These are phyloP conservation scores for Leishmania turanica DNA, from an alignment of 208 protist species.

Conservation along the genomic window DNA sequence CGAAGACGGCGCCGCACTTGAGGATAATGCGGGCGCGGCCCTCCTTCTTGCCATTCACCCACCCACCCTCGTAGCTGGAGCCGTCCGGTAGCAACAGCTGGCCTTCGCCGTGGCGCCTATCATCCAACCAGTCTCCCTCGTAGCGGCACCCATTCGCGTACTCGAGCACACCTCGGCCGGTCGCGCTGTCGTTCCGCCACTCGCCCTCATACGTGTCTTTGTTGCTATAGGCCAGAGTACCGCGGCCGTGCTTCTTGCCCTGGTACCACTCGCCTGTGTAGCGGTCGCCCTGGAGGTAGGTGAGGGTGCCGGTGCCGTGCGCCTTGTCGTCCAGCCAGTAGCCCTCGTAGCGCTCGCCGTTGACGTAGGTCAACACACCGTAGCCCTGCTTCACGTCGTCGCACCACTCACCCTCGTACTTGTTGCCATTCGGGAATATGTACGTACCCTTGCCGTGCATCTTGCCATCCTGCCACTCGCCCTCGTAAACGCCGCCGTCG, in stretches of 20 bases:
- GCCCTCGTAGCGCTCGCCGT: conserved; percentile 89
- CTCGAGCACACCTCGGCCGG: conserved; percentile 82
- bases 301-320: conserved; percentile 88
- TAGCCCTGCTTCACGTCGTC: conserved; percentile 94
- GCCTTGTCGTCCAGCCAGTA: conserved; percentile 92
- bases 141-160: conserved; percentile 93
- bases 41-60: conserved; percentile 89
- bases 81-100: conserved; percentile 81
- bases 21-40: conserved; percentile 90
- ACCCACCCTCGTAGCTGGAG: conserved; percentile 88
- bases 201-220: conserved; percentile 92
- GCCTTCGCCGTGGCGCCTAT: conserved; percentile 85
- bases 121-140: conserved; percentile 88
- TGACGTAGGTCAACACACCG: conserved; percentile 88
- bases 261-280: conserved; percentile 93
- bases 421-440: conserved; percentile 95
- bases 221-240: conserved; percentile 91
- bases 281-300: conserved; percentile 91
- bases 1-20: conserved; percentile 88
- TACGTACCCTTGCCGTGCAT: conserved; percentile 93
- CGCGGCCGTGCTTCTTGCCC: conserved; percentile 90
- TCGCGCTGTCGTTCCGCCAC: conserved; percentile 87
- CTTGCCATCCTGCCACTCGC: conserved; percentile 92
- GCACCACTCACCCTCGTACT: conserved; percentile 95
- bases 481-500: conserved; percentile 93